Evolutionary conservation across 106 monocot genomes (phyloP).

Genomic region (Dioscorea dumetorum): DNA sequence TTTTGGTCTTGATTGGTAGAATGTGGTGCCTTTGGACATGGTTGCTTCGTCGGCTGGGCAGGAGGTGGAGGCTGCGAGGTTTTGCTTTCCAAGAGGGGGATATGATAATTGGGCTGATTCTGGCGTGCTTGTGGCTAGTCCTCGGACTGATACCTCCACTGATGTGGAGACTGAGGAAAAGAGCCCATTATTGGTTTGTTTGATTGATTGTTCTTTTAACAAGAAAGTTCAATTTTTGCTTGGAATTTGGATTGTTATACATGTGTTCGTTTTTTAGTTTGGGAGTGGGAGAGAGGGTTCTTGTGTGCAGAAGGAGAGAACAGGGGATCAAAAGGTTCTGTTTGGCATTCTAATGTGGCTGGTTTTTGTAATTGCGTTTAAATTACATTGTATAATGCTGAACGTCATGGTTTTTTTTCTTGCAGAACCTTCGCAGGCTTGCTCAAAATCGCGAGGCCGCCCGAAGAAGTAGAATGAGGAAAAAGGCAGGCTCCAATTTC

Average conservation of each 20-base stretch:
- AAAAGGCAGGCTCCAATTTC: constrained; percentile 31
- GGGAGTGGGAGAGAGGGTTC: constrained; percentile 22
- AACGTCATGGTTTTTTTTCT: background rate
- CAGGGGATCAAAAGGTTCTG: constrained; percentile 53
- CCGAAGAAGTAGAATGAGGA: constrained; percentile 54
- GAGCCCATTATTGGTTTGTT: constrained; percentile 16
- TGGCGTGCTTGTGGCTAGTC: constrained; percentile 35
- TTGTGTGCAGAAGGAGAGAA: constrained; percentile 27
- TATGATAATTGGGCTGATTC: constrained; percentile 81
- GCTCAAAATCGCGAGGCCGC: constrained; percentile 75
- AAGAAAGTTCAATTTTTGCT: background rate
- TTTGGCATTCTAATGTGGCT: background rate
- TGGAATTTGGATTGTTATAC: background rate
- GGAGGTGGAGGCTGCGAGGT: constrained; percentile 12
- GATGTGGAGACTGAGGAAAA: constrained; percentile 44
- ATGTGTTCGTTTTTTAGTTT: constrained; percentile 12
- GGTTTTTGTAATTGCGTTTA: too few relatives aligned
- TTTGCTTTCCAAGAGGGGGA: constrained; percentile 22
- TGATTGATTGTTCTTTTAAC: background rate
- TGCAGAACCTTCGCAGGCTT: constrained; percentile 43
- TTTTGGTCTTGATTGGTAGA: constrained; percentile 12
- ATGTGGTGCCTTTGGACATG: constrained; percentile 24
- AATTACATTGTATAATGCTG: too few relatives aligned
- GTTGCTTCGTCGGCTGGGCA: constrained; percentile 8
- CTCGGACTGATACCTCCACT: constrained; percentile 52